phyloP scores from a whole-genome alignment of 75 land plant genomes.

The Cupressus sempervirens region DNA sequence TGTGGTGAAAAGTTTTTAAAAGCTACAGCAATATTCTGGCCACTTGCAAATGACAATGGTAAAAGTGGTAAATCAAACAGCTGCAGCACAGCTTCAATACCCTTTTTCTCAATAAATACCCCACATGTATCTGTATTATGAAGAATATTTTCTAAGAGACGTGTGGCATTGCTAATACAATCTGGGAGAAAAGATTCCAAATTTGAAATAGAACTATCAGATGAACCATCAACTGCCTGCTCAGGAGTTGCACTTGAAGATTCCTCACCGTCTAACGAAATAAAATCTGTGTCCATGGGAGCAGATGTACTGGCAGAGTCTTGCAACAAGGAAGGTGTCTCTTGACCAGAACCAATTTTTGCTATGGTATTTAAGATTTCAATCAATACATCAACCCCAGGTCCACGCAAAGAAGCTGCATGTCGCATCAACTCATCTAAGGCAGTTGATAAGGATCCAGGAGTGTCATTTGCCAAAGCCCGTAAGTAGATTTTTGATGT shows the following conservation, averaged over 20 bases:
- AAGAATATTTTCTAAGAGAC: slow-evolving; percentile 78
- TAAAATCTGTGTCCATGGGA: slow-evolving; percentile 85
- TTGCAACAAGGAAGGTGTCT: slow-evolving; percentile 17
- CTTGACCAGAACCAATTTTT: slow-evolving; percentile 57
- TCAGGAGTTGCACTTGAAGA: slow-evolving; percentile 27
- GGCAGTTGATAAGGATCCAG: slow-evolving; percentile 73
- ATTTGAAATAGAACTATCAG: slow-evolving; percentile 27
- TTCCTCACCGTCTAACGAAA: slow-evolving; percentile 21
- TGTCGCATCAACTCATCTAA: slow-evolving; percentile 97
- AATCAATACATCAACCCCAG: slow-evolving; percentile 90
- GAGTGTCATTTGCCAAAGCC: slow-evolving; percentile 68
- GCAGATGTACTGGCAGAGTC: slow-evolving; percentile 34
- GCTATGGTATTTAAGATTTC: slow-evolving; percentile 70
- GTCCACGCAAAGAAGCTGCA: slow-evolving; percentile 71
- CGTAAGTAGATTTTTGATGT: slow-evolving; percentile 71
- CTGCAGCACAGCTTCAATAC: slow-evolving; percentile 82
- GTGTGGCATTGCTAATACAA: slow-evolving; percentile 71
- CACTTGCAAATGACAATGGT: slow-evolving; percentile 69
- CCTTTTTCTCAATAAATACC: slow-evolving; percentile 86
- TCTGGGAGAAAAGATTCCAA: slow-evolving; percentile 69
- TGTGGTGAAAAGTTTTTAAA: slow-evolving; percentile 88
- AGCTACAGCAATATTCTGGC: slow-evolving; percentile 73
- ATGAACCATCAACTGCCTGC: slow-evolving; percentile 29
- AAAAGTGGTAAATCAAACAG: slow-evolving; percentile 64
- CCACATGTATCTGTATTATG: slow-evolving; percentile 91